A percentile compares a stretch with the other conserved stretches of the same genome.
phyloP scores from a whole-genome alignment of 139 green algal genomes.

The Chlamydomonas incerta region DNA sequence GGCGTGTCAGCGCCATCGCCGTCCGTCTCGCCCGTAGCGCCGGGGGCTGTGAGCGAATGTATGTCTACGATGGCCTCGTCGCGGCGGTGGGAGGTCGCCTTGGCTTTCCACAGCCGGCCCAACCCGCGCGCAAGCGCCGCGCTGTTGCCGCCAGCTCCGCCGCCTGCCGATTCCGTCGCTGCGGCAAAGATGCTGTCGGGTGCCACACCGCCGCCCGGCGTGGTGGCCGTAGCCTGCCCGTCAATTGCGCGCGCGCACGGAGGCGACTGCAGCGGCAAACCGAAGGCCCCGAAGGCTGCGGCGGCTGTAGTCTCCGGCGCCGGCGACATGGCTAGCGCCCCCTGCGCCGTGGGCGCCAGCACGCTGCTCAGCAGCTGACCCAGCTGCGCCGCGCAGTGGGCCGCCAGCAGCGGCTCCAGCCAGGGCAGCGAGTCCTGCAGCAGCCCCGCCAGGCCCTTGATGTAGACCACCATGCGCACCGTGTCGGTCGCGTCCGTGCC shows the following conservation, averaged over 20 bases:
- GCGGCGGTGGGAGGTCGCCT: background rate
- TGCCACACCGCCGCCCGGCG: no score
- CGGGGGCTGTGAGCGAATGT: no score
- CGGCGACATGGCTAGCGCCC: background rate
- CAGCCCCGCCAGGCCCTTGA: constrained; percentile 31
- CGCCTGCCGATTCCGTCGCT: background rate
- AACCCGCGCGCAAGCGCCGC: background rate
- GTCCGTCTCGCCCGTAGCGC: no score
- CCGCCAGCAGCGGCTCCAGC: constrained; percentile 20
- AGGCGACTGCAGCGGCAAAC: no score
- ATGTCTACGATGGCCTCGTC: no score
- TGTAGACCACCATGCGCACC: constrained; percentile 16
- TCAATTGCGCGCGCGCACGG: no score
- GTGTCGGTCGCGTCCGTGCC: background rate
- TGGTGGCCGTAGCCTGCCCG: no score
- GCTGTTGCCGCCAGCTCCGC: no score
- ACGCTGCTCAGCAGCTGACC: background rate
- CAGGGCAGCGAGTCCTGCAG: constrained; percentile 12
- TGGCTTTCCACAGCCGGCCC: constrained; percentile 28
- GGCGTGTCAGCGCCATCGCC: no score
- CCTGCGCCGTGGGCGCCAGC: background rate
- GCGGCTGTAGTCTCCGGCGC: no score
- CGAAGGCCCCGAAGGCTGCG: no score
- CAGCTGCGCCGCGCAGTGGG: constrained; percentile 6
- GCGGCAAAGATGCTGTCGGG: background rate